These are phyloP conservation scores for Solanum pimpinellifolium DNA, from an alignment of 257 asterid genomes.

Conservation along the genomic window DNA sequence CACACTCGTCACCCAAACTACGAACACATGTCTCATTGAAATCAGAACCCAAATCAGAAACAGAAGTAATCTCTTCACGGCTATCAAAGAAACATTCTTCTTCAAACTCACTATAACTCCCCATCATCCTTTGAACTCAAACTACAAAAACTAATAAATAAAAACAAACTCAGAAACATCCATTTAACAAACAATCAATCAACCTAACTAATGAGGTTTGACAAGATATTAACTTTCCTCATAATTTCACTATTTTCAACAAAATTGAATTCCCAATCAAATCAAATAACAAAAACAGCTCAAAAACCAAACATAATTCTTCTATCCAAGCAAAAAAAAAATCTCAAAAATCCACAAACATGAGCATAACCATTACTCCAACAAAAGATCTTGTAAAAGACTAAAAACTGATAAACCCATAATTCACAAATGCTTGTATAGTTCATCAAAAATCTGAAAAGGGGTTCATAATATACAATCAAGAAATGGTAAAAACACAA, in stretches of 20 bases:
- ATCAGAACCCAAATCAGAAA: slow-evolving; percentile 42
- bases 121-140: slow-evolving; percentile 30
- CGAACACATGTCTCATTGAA: slow-evolving; percentile 24
- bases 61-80: slow-evolving; percentile 35
- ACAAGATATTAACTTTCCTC: neutral
- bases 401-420: neutral
- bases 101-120: slow-evolving; percentile 19
- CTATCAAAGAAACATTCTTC: slow-evolving; percentile 58
- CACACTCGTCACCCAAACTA: slow-evolving; percentile 23
- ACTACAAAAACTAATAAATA: slow-evolving; percentile 10
- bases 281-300: neutral
- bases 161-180: slow-evolving; percentile 1
- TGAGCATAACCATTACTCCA: neutral
- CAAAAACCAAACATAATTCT: neutral
- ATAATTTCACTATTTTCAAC: neutral
- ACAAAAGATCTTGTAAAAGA: neutral
- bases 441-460: neutral
- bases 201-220: neutral
- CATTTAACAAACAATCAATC: neutral
- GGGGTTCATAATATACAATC: neutral
- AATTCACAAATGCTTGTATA: neutral
- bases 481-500: neutral
- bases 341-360: neutral
- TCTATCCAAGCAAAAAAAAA: neutral
- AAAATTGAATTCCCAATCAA: neutral